phyloP scores from a whole-genome alignment of 495 filamentous ascomycete species.

The Apodospora peruviana region DNA sequence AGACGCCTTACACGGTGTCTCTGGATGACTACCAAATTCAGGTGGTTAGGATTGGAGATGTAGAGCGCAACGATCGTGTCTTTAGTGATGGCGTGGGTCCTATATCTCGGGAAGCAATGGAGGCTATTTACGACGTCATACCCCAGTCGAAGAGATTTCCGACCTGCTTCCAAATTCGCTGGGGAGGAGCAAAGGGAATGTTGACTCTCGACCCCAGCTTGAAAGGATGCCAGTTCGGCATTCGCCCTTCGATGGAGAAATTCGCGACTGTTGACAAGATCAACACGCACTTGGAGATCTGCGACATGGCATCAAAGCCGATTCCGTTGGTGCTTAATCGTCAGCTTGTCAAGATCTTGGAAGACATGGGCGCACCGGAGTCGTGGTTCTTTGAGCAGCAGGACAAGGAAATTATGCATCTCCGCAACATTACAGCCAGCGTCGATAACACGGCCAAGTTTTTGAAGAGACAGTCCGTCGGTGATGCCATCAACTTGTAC shows the following conservation, averaged over 20 bases:
- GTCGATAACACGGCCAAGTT: constrained; percentile 57
- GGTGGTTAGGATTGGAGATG: constrained; percentile 36
- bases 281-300: constrained; percentile 73
- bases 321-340: constrained; percentile 68
- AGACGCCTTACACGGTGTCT: constrained; percentile 56
- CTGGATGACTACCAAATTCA: constrained; percentile 27
- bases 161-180: constrained; percentile 67
- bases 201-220: constrained; percentile 59
- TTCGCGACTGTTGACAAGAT: constrained; percentile 50
- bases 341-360: constrained; percentile 76
- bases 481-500: constrained; percentile 47
- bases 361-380: constrained; percentile 56
- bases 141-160: constrained; percentile 39
- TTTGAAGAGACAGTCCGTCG: constrained; percentile 50
- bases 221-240: constrained; percentile 43
- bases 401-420: constrained; percentile 44
- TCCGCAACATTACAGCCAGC: constrained; percentile 50
- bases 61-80: constrained; percentile 38
- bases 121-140: constrained; percentile 46
- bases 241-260: constrained; percentile 74
- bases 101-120: constrained; percentile 52
- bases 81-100: constrained; percentile 80
- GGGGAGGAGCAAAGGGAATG: constrained; percentile 67
- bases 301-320: constrained; percentile 57
- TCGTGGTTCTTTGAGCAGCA: constrained; percentile 59